A percentile compares a stretch with the other conserved stretches of the same genome.
phyloP scores from a whole-genome alignment of 2,329 filamentous ascomycete genomes.

The Colletotrichum sp. region DNA sequence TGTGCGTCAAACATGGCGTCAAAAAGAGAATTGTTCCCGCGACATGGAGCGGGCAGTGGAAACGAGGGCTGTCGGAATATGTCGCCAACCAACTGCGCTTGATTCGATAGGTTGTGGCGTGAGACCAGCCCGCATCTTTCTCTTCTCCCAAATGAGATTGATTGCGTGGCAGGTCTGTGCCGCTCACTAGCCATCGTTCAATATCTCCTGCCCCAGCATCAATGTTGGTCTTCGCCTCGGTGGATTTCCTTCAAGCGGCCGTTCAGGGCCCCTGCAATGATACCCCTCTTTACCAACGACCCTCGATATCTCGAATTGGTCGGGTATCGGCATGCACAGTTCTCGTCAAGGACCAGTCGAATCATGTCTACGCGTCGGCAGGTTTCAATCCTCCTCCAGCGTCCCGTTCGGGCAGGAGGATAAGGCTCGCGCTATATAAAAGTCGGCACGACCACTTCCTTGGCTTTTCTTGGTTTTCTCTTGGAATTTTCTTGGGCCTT shows the following conservation, averaged over 20 bases:
- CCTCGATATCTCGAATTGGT: not conserved
- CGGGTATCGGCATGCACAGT: slow-evolving; percentile 2
- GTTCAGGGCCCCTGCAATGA: not conserved
- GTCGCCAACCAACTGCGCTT: not conserved
- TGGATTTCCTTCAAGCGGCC: not conserved
- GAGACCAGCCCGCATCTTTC: not conserved
- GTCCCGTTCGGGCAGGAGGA: slow-evolving; percentile 17
- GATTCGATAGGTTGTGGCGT: not conserved
- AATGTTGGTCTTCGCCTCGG: not conserved
- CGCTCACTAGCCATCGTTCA: not conserved
- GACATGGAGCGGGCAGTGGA: not conserved
- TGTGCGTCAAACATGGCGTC: not conserved
- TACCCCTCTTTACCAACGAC: not conserved
- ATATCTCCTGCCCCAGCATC: not conserved
- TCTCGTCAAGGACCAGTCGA: slow-evolving; percentile 1
- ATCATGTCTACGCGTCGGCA: not conserved
- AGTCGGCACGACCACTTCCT: slow-evolving; percentile 6
- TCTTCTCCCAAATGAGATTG: not conserved
- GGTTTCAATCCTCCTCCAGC: not conserved
- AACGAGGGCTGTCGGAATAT: not conserved
- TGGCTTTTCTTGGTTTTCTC: slow-evolving; percentile 19
- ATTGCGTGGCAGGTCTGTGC: not conserved
- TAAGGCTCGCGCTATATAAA: slow-evolving; percentile 12
- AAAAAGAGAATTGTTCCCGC: not conserved
- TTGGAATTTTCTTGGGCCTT: slow-evolving; percentile 10